phyloP scores from a whole-genome alignment of 768 basidiomycete genomes.

The Russula olivacea region DNA sequence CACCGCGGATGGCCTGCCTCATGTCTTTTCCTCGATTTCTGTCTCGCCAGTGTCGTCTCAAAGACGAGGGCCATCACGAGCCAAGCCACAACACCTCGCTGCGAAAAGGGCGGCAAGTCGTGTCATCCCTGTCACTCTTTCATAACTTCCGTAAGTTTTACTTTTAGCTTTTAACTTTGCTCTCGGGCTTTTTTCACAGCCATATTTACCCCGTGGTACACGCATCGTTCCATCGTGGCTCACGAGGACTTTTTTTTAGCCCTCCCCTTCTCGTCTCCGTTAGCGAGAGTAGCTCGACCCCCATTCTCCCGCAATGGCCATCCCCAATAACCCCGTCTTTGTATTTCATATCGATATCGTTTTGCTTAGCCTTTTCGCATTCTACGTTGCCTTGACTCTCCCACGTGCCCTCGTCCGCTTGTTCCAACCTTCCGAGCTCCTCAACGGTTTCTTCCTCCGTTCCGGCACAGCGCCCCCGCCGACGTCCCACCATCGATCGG shows the following conservation, averaged over 20 bases:
- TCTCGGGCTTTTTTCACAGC: neutral
- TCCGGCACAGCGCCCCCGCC: neutral
- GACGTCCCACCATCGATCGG: conserved; percentile 9
- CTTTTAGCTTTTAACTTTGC: neutral
- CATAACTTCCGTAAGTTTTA: conserved; percentile 1
- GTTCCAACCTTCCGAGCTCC: conserved; percentile 20
- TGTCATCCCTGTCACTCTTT: neutral
- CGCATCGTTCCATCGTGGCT: neutral
- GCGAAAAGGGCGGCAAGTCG: neutral
- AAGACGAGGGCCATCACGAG: neutral
- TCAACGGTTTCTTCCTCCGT: conserved; percentile 21
- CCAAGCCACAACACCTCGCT: neutral
- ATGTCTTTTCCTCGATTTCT: neutral
- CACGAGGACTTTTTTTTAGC: neutral
- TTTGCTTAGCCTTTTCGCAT: conserved; percentile 15
- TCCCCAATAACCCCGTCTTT: neutral
- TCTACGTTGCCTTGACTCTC: conserved; percentile 20
- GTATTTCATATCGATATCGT: conserved; percentile 21
- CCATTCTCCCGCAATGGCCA: conserved; percentile 6
- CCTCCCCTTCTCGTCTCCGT: neutral
- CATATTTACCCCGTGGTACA: neutral
- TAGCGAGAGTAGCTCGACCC: neutral
- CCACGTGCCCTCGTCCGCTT: conserved; percentile 21
- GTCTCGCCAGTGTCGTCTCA: neutral
- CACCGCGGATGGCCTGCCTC: neutral